Conservation (phyloP, 805 yeast species). For the Isabelozyma pseudorhagii region DNA sequence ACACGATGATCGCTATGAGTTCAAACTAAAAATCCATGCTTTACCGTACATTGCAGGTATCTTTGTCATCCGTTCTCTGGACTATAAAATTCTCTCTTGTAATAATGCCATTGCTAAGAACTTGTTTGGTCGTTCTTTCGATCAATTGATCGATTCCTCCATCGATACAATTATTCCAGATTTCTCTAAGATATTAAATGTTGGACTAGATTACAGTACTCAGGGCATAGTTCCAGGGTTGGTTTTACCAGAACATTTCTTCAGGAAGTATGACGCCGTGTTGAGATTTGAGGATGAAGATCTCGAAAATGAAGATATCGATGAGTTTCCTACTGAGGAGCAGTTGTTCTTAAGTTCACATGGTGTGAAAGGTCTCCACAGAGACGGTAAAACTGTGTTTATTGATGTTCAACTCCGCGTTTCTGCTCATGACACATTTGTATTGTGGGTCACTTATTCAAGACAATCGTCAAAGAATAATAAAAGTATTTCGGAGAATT, state of each 20-base stretch:
- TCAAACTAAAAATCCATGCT: constrained; percentile 67
- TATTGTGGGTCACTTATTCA: constrained; percentile 86
- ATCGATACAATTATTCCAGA: constrained; percentile 62
- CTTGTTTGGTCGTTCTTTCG: constrained; percentile 66
- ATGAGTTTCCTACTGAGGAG: constrained; percentile 34
- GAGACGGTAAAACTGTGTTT: constrained; percentile 62
- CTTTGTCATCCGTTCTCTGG: constrained; percentile 58
- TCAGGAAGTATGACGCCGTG: constrained; percentile 63
- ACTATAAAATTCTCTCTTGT: constrained; percentile 59
- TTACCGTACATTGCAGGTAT: constrained; percentile 87
- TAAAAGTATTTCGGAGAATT: constrained; percentile 18
- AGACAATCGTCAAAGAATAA: constrained; percentile 30
- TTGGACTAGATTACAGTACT: constrained; percentile 30
- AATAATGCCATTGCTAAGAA: constrained; percentile 77
- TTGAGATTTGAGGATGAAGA: constrained; percentile 14
- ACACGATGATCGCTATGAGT: constrained; percentile 37
- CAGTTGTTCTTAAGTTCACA: constrained; percentile 54
- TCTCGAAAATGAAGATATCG: constrained; percentile 17
- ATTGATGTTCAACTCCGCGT: constrained; percentile 83
- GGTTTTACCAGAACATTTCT: constrained; percentile 88
- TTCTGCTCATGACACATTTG: constrained; percentile 50
- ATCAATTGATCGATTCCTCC: constrained; percentile 34
- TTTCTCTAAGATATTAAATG: constrained; percentile 46
- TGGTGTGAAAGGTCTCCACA: constrained; percentile 67
- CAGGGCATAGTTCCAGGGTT: constrained; percentile 51